Evolutionary conservation across 495 filamentous ascomycete genomes (phyloP), one percentile per base, ranked within the genome.

Genomic region (Aspergillus hancockii): DNA sequence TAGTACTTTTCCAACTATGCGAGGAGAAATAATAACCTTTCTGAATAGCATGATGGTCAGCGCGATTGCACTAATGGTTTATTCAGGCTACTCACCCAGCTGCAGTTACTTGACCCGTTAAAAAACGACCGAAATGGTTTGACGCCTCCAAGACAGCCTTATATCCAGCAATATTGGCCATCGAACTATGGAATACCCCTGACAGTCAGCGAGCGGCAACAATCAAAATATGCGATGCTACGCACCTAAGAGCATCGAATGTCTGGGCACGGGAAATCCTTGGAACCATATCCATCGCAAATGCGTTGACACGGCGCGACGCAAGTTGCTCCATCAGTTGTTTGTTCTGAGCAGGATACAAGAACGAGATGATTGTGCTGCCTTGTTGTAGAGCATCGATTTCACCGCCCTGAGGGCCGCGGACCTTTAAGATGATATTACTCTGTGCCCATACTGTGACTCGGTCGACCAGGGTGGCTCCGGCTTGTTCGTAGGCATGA

Each of bases 141-240:
- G 89, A 90, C 2, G 90, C 90, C 67, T 92, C 89, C 51, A 93
- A 71, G 1, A 93, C 88, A 18, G 89, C 90, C 69, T 91, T 93
- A 72, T 93, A 93, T 5, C 90, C 90, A 19, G 90, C 89, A 70
- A 92, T 93, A 60, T 93, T 93, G 56, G 90, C 89, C 90, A 92
- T 92, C 10, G 88, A 91, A 68, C 87, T 75, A 46, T 41, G 28
- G 12, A 14, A 7, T 6, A 16, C 43, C 13, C 25, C 28, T 60
- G 14, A 52, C 18, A 14, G n/a, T 52, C 14, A 43, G 41, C 22
- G 47, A 19, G 22, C 9, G 23, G 7, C 14, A 4, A 49, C 34
- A 60, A 38, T 36, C 49, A 52, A 57, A 49, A 21, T 16, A 8
- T 30, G 19, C 52, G 55, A 31, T 49, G 16, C 23, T 21, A 47